phyloP scores from a whole-genome alignment of 176 grass and related monocot species.

The Avena eriantha region DNA sequence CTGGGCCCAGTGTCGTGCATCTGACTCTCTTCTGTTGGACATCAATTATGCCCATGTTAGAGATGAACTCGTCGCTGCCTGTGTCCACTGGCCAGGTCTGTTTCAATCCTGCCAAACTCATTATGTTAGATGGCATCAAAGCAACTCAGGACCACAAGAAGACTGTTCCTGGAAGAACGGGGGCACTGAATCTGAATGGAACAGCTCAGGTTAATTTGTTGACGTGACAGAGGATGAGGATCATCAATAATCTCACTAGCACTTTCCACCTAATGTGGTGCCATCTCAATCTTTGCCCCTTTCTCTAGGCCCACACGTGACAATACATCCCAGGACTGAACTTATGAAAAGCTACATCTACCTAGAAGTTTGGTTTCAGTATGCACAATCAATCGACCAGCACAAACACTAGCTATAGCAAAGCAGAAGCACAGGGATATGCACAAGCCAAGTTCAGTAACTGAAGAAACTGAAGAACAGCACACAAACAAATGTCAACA shows the following conservation, averaged over 20 bases:
- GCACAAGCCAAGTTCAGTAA: not conserved
- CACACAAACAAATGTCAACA: not conserved
- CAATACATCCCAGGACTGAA: slow-evolving; percentile 22
- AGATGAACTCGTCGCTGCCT: slow-evolving; percentile 43
- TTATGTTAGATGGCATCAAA: slow-evolving; percentile 50
- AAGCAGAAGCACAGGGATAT: not conserved
- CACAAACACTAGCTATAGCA: not conserved
- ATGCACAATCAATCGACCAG: not conserved
- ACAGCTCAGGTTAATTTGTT: slow-evolving; percentile 32
- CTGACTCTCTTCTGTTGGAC: slow-evolving; percentile 35
- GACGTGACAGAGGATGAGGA: slow-evolving; percentile 6
- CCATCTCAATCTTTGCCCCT: not conserved
- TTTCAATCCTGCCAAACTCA: slow-evolving; percentile 52
- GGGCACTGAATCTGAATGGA: slow-evolving; percentile 45
- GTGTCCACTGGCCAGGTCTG: slow-evolving; percentile 39
- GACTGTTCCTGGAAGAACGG: not conserved
- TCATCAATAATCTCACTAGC: slow-evolving; percentile 20
- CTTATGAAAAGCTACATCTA: not conserved
- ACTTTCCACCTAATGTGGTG: slow-evolving; percentile 20
- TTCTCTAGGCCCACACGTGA: slow-evolving; percentile 24
- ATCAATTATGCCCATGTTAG: slow-evolving; percentile 38
- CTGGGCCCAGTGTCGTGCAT: slow-evolving; percentile 2
- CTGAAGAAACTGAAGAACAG: not conserved
- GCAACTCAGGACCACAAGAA: slow-evolving; percentile 45
- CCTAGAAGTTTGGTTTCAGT: not conserved